These are phyloP conservation scores for barley (Hordeum vulgare) DNA, from an alignment of 176 grass and related monocot genomes.

Conservation along the genomic window DNA sequence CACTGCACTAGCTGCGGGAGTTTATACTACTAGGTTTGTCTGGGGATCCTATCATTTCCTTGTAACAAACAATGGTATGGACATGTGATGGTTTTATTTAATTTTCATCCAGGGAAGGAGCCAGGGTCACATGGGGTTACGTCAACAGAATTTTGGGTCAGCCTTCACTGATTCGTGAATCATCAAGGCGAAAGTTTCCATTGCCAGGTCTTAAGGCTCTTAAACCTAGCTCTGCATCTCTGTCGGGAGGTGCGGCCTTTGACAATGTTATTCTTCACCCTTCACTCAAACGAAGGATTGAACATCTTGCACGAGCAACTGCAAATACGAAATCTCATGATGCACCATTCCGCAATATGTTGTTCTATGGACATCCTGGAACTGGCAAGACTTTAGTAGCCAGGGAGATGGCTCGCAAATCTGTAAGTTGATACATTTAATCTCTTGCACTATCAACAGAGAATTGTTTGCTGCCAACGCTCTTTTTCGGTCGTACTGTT, in stretches of 20 bases:
- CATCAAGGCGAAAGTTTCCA: slow-evolving; percentile 80
- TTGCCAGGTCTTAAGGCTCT: slow-evolving; percentile 44
- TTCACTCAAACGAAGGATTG: slow-evolving; percentile 76
- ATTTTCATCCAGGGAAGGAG: slow-evolving; percentile 75
- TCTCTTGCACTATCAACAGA: not conserved
- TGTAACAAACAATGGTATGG: not conserved
- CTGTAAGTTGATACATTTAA: slow-evolving; percentile 42
- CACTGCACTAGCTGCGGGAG: slow-evolving; percentile 80
- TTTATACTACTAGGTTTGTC: slow-evolving; percentile 90
- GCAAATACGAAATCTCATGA: slow-evolving; percentile 91
- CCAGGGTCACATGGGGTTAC: slow-evolving; percentile 86
- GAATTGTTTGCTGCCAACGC: not conserved
- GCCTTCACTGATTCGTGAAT: slow-evolving; percentile 94
- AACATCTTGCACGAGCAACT: slow-evolving; percentile 83
- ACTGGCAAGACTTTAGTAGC: slow-evolving; percentile 97
- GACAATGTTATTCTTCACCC: slow-evolving; percentile 88
- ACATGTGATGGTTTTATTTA: slow-evolving; percentile 10
- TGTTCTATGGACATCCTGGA: slow-evolving; percentile 98
- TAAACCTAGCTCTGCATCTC: slow-evolving; percentile 22
- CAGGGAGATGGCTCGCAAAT: slow-evolving; percentile 90
- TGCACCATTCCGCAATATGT: slow-evolving; percentile 94
- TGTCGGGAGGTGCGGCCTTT: slow-evolving; percentile 32
- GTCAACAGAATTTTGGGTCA: slow-evolving; percentile 91
- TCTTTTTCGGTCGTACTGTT: not conserved
- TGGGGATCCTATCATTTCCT: slow-evolving; percentile 6